These are phyloP conservation scores for Diaporthe helianthi DNA, from an alignment of 2,329 filamentous ascomycete species.

Conservation along the genomic window DNA sequence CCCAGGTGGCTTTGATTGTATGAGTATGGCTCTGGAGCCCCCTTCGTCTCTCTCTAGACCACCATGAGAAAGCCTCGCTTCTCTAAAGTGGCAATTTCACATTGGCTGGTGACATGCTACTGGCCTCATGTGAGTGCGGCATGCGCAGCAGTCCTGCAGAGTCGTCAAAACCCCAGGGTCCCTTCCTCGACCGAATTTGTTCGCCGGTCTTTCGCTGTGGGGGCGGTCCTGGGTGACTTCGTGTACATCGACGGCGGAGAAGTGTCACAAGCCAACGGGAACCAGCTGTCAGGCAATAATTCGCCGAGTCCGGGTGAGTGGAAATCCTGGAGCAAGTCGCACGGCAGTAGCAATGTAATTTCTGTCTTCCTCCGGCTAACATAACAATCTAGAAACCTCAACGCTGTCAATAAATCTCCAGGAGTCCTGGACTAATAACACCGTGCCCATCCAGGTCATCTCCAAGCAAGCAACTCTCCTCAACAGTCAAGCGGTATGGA, in stretches of 20 bases:
- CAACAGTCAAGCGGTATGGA: conserved; percentile 44
- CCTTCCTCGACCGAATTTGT: conserved; percentile 8
- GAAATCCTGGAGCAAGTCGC: background rate
- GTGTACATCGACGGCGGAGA: conserved; percentile 49
- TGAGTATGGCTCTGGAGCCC: conserved; percentile 1
- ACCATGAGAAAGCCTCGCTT: conserved; percentile 15
- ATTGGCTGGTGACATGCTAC: background rate
- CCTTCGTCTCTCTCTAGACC: background rate
- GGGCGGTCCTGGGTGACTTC: conserved; percentile 44
- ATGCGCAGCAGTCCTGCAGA: background rate
- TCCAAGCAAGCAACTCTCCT: conserved; percentile 42
- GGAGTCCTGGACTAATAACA: conserved; percentile 45
- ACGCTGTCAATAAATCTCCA: conserved; percentile 46
- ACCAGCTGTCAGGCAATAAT: conserved; percentile 35
- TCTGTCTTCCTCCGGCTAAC: background rate
- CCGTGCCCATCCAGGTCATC: conserved; percentile 42
- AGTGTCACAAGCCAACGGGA: conserved; percentile 41
- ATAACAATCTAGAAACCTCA: conserved; percentile 39
- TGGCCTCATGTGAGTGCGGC: background rate
- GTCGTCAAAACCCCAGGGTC: background rate
- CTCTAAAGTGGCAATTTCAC: conserved; percentile 11
- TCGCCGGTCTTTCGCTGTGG: conserved; percentile 26
- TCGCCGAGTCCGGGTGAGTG: conserved; percentile 32
- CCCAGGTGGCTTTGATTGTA: background rate
- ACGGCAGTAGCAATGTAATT: background rate